A percentile compares a stretch with the other conserved stretches of the same genome.
These are phyloP conservation scores for Ziziphus jujuba DNA, from an alignment of 306 rosid species.

Conservation along the genomic window DNA sequence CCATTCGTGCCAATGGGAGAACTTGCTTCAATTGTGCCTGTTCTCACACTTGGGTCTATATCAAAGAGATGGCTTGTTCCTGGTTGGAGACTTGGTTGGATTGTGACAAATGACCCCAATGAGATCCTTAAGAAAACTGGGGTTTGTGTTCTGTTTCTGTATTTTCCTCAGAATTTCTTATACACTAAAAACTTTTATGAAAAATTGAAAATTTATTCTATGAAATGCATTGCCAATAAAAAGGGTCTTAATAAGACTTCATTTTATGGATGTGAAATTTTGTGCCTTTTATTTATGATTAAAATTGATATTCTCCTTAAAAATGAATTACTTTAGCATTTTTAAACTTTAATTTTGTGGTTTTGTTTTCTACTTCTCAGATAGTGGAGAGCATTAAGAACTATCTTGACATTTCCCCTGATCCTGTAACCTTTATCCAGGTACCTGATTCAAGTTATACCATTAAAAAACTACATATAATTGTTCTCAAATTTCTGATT, in stretches of 20 bases:
- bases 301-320: no score
- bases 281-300: no score
- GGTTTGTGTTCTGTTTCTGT: no score
- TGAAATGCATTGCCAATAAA: no score
- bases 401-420: constrained; percentile 45
- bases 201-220: no score
- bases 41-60: constrained; percentile 55
- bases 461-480: no score
- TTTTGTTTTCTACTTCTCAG: constrained; percentile 25
- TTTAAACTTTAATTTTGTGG: neutral
- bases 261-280: no score
- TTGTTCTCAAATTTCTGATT: no score
- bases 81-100: constrained; percentile 74
- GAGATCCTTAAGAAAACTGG: constrained; percentile 47
- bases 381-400: constrained; percentile 35
- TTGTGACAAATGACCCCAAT: constrained; percentile 52
- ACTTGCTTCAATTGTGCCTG: constrained; percentile 52
- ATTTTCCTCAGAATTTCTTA: no score
- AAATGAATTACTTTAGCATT: neutral
- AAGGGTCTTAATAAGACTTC: no score
- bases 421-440: constrained; percentile 62
- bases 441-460: constrained; percentile 20
- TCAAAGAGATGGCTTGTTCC: constrained; percentile 71
- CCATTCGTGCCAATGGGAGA: constrained; percentile 66
- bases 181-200: no score